Conservation (phyloP, 495 filamentous ascomycete species). For the Tuber melanosporum region DNA sequence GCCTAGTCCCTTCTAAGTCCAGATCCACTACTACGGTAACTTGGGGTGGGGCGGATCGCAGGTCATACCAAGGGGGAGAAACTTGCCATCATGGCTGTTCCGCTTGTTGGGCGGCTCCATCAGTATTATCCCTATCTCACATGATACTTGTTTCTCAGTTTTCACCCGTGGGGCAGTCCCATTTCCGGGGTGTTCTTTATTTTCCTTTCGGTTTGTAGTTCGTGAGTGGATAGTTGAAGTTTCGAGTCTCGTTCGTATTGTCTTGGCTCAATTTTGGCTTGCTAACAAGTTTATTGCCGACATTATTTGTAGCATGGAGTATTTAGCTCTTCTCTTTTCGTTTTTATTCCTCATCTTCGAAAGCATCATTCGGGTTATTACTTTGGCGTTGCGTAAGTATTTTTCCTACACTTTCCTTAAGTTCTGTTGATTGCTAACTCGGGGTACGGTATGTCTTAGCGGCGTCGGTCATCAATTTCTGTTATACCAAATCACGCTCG, state of each 20-base stretch:
- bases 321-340: slow-evolving; percentile 74
- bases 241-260: neutral
- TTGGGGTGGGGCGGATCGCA: neutral
- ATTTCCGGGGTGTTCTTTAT: neutral
- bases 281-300: neutral
- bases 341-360: slow-evolving; percentile 76
- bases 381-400: slow-evolving; percentile 73
- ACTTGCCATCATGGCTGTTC: slow-evolving; percentile 24
- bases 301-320: slow-evolving; percentile 58
- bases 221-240: neutral
- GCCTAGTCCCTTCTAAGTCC: neutral
- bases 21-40: neutral
- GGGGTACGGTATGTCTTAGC: slow-evolving; percentile 48
- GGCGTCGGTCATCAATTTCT: slow-evolving; percentile 68
- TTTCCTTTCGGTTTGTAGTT: neutral
- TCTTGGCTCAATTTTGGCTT: neutral
- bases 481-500: slow-evolving; percentile 71
- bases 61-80: neutral
- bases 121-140: slow-evolving; percentile 29
- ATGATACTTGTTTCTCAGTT: slow-evolving; percentile 9
- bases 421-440: neutral
- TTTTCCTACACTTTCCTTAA: neutral
- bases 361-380: slow-evolving; percentile 74
- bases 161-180: neutral
- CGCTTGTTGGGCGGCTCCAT: slow-evolving; percentile 39